Conservation (phyloP, 73 alveolate genomes). For the Stentor coeruleus region DNA sequence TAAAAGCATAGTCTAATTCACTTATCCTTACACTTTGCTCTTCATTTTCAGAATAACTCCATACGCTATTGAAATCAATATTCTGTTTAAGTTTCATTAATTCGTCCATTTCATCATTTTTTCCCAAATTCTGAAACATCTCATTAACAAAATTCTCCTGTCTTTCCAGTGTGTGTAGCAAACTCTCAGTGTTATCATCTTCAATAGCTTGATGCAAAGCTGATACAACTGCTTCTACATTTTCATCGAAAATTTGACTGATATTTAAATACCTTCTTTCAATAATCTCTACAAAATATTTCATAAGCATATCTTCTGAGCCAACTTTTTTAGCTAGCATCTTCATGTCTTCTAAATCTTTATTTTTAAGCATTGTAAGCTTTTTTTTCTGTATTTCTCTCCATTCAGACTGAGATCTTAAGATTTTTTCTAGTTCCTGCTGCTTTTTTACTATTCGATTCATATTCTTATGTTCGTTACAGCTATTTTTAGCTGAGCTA, state of each 20-base stretch:
- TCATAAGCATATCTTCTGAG: background rate
- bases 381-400: conserved; percentile 14
- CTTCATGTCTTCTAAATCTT: conserved; percentile 14
- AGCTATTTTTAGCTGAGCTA: background rate
- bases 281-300: background rate
- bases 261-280: background rate
- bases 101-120: background rate
- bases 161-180: too few relatives aligned
- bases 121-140: too few relatives aligned
- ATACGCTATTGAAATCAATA: background rate
- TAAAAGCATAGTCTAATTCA: background rate
- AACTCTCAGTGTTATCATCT: background rate
- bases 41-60: background rate
- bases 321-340: background rate
- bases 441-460: background rate
- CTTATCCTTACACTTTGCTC: background rate
- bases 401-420: conserved; percentile 3
- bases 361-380: background rate
- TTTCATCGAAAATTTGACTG: background rate
- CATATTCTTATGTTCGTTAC: background rate
- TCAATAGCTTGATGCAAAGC: background rate
- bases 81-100: too few relatives aligned
- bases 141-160: too few relatives aligned
- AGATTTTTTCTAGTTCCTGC: background rate
- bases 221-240: conserved; percentile 16